Evolutionary conservation across 257 asterid species (phyloP).

Genomic region (Marsdenia floribunda): DNA sequence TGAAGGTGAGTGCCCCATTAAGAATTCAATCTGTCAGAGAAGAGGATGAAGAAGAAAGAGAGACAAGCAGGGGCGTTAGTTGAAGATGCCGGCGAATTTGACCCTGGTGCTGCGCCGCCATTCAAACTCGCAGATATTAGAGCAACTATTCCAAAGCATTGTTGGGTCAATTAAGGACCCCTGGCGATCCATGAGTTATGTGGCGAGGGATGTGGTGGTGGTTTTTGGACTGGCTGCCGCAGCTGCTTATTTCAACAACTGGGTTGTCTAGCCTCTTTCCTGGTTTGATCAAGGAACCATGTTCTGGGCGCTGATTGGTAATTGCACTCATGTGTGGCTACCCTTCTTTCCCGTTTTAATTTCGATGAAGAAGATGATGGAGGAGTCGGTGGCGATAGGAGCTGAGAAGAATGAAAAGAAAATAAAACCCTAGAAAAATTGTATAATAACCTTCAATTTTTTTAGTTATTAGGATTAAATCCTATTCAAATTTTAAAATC

Average conservation of each 20-base stretch:
- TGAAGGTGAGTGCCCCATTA: conserved; percentile 75
- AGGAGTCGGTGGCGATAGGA: too few relatives aligned
- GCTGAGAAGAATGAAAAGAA: too few relatives aligned
- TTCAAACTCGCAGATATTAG: conserved; percentile 69
- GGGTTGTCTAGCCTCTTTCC: conserved; percentile 90
- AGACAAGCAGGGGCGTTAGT: conserved; percentile 1
- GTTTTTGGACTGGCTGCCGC: too few relatives aligned
- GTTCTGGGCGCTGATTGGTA: conserved; percentile 99
- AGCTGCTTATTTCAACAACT: conserved; percentile 75
- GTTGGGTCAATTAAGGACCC: conserved; percentile 96
- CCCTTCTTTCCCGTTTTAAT: too few relatives aligned
- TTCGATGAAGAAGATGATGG: too few relatives aligned
- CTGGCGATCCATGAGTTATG: conserved; percentile 84
- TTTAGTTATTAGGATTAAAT: too few relatives aligned
- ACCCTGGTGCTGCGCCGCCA: conserved; percentile 80
- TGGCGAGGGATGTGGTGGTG: conserved; percentile 65
- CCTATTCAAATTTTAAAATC: too few relatives aligned
- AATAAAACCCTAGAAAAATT: too few relatives aligned
- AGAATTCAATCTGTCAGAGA: conserved; percentile 45
- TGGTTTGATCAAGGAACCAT: conserved; percentile 95
- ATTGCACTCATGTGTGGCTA: too few relatives aligned
- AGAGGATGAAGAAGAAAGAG: conserved; percentile 22
- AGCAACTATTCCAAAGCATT: conserved; percentile 90
- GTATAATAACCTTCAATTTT: too few relatives aligned
- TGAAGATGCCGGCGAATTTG: conserved; percentile 27